A percentile compares a stretch with the other conserved stretches of the same genome.
These are phyloP conservation scores for Coemansia sp. DNA, from an alignment of 192 early-diverging fungal genomes.

Conservation along the genomic window DNA sequence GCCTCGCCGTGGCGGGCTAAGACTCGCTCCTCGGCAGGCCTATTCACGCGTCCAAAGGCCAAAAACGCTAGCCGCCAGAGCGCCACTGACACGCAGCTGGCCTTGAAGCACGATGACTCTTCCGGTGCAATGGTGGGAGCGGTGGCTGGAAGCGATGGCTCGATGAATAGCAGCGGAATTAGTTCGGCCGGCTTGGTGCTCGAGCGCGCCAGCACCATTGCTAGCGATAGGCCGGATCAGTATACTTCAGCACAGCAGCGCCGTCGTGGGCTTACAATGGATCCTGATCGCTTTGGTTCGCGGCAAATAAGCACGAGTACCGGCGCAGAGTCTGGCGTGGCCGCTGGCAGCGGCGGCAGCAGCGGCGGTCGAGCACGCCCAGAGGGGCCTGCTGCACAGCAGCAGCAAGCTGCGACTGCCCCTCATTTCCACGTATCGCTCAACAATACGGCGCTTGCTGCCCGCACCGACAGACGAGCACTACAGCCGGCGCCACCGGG, in stretches of 20 bases:
- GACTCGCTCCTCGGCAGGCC: constrained; percentile 17
- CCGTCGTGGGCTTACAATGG: constrained; percentile 45
- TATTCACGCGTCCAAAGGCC: constrained; percentile 36
- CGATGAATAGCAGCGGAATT: constrained; percentile 5
- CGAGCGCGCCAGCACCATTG: constrained; percentile 16
- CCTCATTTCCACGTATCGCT: constrained; percentile 39
- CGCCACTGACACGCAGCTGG: not conserved
- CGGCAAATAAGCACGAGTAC: constrained; percentile 8
- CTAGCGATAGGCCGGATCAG: not conserved
- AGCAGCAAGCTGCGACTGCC: constrained; percentile 6
- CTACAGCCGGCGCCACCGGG: not conserved
- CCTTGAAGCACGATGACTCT: not conserved
- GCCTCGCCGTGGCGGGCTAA: constrained; percentile 43
- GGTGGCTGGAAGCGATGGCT: not conserved
- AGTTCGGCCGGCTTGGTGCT: constrained; percentile 36
- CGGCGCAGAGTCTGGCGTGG: not conserved
- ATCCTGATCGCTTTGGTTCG: constrained; percentile 27
- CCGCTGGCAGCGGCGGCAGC: not conserved
- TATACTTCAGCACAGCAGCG: constrained; percentile 8
- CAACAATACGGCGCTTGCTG: constrained; percentile 24
- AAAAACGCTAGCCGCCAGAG: constrained; percentile 17
- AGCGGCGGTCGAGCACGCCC: no score
- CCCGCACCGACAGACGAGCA: not conserved
- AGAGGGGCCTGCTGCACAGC: not conserved
- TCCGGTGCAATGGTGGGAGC: not conserved